Base-by-base conservation (phyloP, 345 rosid genomes). In the Syzygium aqueum region DNA sequence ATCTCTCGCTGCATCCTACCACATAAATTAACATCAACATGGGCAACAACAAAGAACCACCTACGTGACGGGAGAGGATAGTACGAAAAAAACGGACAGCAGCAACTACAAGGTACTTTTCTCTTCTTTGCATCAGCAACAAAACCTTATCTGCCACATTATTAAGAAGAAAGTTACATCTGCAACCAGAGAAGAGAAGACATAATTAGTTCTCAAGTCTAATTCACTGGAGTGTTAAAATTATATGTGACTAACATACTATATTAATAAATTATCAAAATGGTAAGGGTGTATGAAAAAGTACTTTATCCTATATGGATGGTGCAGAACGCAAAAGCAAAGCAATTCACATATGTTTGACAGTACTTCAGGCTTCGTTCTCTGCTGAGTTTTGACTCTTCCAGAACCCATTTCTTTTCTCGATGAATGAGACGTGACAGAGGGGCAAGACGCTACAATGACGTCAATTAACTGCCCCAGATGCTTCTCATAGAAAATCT, bases 401-500 rank as follows among this genome's bases (percentile, higher is more conserved):
- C 88, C 90, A 88, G 87, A 88, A 86, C 88, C 92, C 77, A 89
- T 91, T 87, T 94, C 93, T 89, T 91, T 90, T 90, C 90, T 88
- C 49, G 83, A 90, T 51, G 94, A 90, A 90, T 84, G 90, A 80
- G 90, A 90, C 88, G 54, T 51, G 83, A 77, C 91, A n/a, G 89
- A 88, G 61, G 94, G 94, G 90, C 99, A 96, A 21, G 99, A 93
- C 88, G 94, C 94, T 82, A 94, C 91, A 86, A 98, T 96, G 85
- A 98, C 95, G 89, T 96, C 99, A 88, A 98, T 93, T 86, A 98
- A 92, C 89, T 94, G 97, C 87, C 90, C 93, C 93, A 98, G 90
- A 91, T 98, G 98, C 91, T 93, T 96, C 95, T 98, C 99, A 88
- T 93, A 98, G 93, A 98, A 98, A 54, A 95, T 96, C 89, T 98